These are phyloP conservation scores for Cucumis hystrix DNA, from an alignment of 306 rosid species.

Conservation along the genomic window DNA sequence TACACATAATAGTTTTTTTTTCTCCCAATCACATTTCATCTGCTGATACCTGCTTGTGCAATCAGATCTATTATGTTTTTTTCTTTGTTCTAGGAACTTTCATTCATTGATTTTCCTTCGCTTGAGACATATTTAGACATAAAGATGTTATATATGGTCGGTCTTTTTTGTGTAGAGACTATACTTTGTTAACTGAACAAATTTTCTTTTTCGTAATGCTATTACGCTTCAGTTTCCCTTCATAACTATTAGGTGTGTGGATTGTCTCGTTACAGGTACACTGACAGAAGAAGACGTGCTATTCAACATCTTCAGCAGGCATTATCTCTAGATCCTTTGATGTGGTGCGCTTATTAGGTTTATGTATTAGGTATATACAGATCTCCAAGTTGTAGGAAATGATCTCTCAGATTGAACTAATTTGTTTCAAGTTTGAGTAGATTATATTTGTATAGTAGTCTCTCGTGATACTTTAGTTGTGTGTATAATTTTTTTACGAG, in stretches of 20 bases:
- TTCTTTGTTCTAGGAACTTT: constrained; percentile 5
- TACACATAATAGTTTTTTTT: no score
- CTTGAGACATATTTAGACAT: background rate
- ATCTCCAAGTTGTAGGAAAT: background rate
- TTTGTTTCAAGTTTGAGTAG: background rate
- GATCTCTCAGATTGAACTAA: background rate
- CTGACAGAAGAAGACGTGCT: constrained; percentile 49
- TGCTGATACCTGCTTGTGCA: no score
- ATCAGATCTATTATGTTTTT: constrained; percentile 5
- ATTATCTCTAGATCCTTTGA: constrained; percentile 30
- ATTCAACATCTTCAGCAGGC: constrained; percentile 43
- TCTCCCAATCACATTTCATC: no score
- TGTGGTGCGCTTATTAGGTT: constrained; percentile 89
- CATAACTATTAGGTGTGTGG: background rate
- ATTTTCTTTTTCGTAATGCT: background rate
- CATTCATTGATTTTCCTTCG: background rate
- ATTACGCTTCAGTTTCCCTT: background rate
- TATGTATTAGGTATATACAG: constrained; percentile 70
- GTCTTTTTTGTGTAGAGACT: background rate
- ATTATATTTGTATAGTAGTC: background rate
- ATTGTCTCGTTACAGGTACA: constrained; percentile 29
- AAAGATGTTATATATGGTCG: background rate
- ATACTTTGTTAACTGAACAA: background rate
- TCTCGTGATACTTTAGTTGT: background rate
- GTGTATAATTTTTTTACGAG: background rate